Percentiles rank a stretch among this genome's conserved stretches.
These are phyloP conservation scores for Cyclospora cayetanensis DNA, from an alignment of 169 alveolate species.

Conservation along the genomic window DNA sequence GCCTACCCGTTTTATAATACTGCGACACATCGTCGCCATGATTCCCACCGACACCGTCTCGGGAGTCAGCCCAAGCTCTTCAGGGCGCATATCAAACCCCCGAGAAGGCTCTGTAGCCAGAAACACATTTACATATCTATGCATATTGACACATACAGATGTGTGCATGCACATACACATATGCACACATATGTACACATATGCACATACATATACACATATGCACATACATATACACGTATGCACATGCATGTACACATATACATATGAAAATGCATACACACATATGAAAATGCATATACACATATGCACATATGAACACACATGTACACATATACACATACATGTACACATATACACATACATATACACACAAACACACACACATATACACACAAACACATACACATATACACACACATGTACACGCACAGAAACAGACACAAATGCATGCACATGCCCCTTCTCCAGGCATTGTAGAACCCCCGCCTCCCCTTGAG, in stretches of 20 bases:
- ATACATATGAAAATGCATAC: neutral
- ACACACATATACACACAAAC: too few relatives aligned
- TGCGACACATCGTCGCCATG: slow-evolving; percentile 70
- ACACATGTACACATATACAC: neutral
- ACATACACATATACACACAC: neutral
- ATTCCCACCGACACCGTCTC: slow-evolving; percentile 56
- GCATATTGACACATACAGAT: neutral
- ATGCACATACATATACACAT: neutral
- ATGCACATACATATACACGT: neutral
- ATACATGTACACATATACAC: neutral
- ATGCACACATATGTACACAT: neutral
- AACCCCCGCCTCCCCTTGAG: too few relatives aligned
- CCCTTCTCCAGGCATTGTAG: too few relatives aligned
- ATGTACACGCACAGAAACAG: neutral
- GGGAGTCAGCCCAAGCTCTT: slow-evolving; percentile 44
- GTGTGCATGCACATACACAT: neutral
- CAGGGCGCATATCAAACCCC: slow-evolving; percentile 50
- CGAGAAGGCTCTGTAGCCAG: neutral
- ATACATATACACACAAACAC: too few relatives aligned
- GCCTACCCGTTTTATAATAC: too few relatives aligned
- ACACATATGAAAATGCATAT: too few relatives aligned
- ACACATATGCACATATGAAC: too few relatives aligned
- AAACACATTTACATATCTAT: neutral
- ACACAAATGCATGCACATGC: neutral
- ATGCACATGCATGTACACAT: neutral